Evolutionary conservation across 1,284 basidiomycete species (phyloP).

Genomic region (Cutaneotrichosporon sp.): DNA sequence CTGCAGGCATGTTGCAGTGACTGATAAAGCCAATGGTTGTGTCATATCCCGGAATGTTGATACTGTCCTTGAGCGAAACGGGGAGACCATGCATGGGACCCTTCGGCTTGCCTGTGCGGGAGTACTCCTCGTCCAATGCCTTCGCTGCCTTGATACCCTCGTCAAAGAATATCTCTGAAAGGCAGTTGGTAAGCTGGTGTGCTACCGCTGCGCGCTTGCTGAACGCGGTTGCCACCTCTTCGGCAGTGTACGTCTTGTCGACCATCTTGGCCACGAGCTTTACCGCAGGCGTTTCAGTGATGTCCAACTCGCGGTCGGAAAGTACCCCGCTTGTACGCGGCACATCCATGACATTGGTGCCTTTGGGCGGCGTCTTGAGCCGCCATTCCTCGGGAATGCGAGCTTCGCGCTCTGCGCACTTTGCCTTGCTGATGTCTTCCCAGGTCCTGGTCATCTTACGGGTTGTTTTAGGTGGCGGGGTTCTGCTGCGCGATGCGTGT

Average conservation of each 20-base stretch:
- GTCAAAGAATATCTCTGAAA: constrained; percentile 48
- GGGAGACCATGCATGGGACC: constrained; percentile 52
- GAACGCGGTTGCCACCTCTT: constrained; percentile 67
- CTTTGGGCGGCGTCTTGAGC: constrained; percentile 13
- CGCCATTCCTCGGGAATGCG: constrained; percentile 59
- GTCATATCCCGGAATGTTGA: constrained; percentile 35
- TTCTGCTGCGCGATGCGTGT: too few species aligned
- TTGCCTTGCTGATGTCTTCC: constrained; percentile 53
- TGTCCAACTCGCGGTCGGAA: constrained; percentile 57
- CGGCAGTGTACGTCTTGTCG: constrained; percentile 67
- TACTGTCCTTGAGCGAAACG: constrained; percentile 36
- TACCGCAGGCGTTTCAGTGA: constrained; percentile 54
- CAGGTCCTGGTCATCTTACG: constrained; percentile 39
- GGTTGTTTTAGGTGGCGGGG: neutral
- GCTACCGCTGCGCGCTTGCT: constrained; percentile 73
- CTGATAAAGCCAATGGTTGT: constrained; percentile 18
- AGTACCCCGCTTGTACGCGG: constrained; percentile 61
- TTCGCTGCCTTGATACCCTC: constrained; percentile 40
- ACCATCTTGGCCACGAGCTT: constrained; percentile 26
- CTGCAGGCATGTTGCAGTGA: constrained; percentile 7
- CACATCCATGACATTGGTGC: constrained; percentile 54
- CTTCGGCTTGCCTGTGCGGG: constrained; percentile 36
- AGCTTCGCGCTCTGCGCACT: constrained; percentile 52
- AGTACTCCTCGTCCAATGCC: constrained; percentile 44
- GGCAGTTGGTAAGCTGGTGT: constrained; percentile 59